Evolutionary conservation across 768 basidiomycete species (phyloP), one percentile per base, ranked within the genome.

Genomic region (Podaxis carcinomalis): DNA sequence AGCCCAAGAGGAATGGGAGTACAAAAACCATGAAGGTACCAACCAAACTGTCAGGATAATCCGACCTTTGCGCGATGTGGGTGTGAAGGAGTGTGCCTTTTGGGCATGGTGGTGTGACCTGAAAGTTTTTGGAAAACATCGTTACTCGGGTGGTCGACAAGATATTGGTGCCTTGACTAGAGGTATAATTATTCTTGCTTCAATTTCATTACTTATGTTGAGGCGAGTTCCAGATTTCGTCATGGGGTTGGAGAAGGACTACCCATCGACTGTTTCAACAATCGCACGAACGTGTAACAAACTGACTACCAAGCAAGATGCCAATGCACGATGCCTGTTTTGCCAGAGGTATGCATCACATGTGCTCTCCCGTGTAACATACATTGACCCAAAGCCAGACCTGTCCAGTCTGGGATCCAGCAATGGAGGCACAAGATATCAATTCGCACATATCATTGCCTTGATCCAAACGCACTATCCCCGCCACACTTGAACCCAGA

Each of bases 251-350:
- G 92, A 94, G 72, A 83, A 80, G 54, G 87, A 93, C 69, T 94
- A 89, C 69, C 92, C 92, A 3, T 91, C 92, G 0, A 94, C 92
- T 0, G 92, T 93, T 10, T 92, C 90, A 6, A 86, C 92, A 0
- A 89, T 94, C 53, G 85, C 85, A 23, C 83, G 89, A 37, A 93
- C 92, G 1, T 91, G 89, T 67, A 85, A 80, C 4, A 94, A 94
- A 72, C 72, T 94, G 27, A 80, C 85, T 7, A 85, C 92, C 0
- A 92, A 89, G 69, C 74, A 81, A 56, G 76, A 72, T 2, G 74
- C 83, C 0, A 72, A 72, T 6, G 77, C 75, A 0, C 67, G 65
- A 5, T 93, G 92, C 68, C 66, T 81, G 11, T 69, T 92, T 5
- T 93, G 92, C 67, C 80, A 85, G 67, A 78, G 89, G 90, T 89